Conservation (phyloP, 2,329 filamentous ascomycete species). For the Aspergillus jensenii region DNA sequence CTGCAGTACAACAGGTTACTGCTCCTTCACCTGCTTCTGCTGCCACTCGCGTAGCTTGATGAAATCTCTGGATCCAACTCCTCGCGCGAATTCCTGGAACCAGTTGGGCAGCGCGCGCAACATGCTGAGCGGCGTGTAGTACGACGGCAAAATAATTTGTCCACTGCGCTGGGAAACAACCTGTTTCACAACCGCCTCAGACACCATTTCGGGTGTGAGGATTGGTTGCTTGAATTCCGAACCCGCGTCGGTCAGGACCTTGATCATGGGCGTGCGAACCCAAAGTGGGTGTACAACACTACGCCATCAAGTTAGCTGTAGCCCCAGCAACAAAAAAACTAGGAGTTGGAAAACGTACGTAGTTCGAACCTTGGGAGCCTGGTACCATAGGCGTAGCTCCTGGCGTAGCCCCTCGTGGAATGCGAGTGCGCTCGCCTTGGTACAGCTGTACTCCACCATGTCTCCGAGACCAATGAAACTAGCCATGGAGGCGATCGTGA, state of each 20-base stretch:
- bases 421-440: constrained; percentile 53
- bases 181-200: constrained; percentile 51
- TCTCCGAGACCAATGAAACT: constrained; percentile 49
- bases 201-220: constrained; percentile 42
- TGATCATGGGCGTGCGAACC: constrained; percentile 51
- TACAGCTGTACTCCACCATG: constrained; percentile 54
- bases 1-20: background rate
- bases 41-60: constrained; percentile 23
- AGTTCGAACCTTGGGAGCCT: constrained; percentile 39
- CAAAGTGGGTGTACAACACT: constrained; percentile 42
- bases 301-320: background rate
- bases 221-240: constrained; percentile 33
- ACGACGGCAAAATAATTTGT: constrained; percentile 49
- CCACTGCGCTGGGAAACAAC: constrained; percentile 51
- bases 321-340: background rate
- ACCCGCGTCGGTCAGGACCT: constrained; percentile 34
- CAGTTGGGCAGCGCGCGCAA: constrained; percentile 43
- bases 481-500: constrained; percentile 56
- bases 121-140: constrained; percentile 24
- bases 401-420: constrained; percentile 53
- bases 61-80: constrained; percentile 25
- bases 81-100: constrained; percentile 45
- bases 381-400: constrained; percentile 39
- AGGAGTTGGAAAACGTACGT: constrained; percentile 23
- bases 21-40: constrained; percentile 8